Evolutionary conservation across 176 grass and related monocot species (phyloP), one percentile per base, ranked within the genome.

Genomic region (Musa beccarii): DNA sequence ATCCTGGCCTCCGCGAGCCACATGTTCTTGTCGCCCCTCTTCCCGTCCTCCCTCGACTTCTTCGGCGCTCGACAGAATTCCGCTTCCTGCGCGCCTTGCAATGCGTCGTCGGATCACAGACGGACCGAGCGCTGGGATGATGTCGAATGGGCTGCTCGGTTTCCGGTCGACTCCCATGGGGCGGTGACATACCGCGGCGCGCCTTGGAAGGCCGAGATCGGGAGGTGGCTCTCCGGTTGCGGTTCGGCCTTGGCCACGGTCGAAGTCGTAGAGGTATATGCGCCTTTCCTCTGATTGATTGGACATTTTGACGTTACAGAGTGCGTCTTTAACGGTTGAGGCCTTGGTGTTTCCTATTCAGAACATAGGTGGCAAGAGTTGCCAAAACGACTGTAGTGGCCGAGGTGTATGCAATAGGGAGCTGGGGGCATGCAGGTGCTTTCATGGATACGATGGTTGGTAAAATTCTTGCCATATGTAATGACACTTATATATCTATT

Each of bases 361-460:
- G 95, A 52, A 63, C 68, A 74, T 98, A 71, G 82, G 84, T 61
- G 54, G 69, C 61, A 89, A 84, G 59, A 73, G 1, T 21, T 98
- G 95, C 2, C 66, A 82, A 54, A 82, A 87, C 55, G 87, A 91
- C 66, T 91, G 95, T 67, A 87, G 75, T 71, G 84, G 84, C 19
- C 75, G 63, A 9, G 95, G 95, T 1, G 77, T 98, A 53, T 98
- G 90, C 83, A 98, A 98, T 81, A 76, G 87, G 69, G 76, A 89
- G 56, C 71, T 94, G 43, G 95, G 95, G 77, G 81, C 87, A 54
- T 98, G 95, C 90, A 86, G 90, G 80, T 98, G 90, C 80, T 98
- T 98, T 82, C 90, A 91, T 82, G 95, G 95, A 84, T 98, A 85
- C 86, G 83, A 83, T 74, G 94, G 94, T 98, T 49, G 79, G 84